These are phyloP conservation scores for Ulota crispa DNA, from an alignment of 225 moss, liverwort and hornwort genomes.

Conservation along the genomic window DNA sequence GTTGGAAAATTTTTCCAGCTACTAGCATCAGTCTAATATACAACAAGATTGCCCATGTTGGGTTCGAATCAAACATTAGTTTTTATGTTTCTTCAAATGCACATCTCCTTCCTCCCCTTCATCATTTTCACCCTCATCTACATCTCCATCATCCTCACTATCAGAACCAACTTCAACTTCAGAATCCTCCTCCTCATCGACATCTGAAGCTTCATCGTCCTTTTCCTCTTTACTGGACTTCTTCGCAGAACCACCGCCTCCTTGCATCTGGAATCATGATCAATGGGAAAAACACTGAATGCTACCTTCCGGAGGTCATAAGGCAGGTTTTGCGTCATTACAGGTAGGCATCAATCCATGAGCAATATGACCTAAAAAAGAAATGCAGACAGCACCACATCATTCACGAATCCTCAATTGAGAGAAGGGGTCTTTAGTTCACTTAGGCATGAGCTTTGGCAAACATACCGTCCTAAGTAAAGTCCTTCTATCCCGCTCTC, in stretches of 20 bases:
- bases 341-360: not conserved
- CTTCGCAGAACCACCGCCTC: conserved; percentile 35
- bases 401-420: not conserved
- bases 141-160: conserved; percentile 28
- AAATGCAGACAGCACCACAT: conserved; percentile 2
- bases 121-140: not conserved
- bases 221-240: conserved; percentile 14
- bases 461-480: conserved; percentile 49
- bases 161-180: conserved; percentile 26
- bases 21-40: not conserved
- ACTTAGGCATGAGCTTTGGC: not conserved
- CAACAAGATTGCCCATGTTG: not conserved
- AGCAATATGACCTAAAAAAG: not conserved
- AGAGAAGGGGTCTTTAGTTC: not conserved
- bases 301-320: not conserved
- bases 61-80: not conserved
- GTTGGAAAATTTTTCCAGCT: not conserved
- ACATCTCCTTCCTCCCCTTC: conserved; percentile 12
- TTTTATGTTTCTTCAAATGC: not conserved
- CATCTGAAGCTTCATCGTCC: conserved; percentile 30
- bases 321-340: not conserved
- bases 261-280: conserved; percentile 41
- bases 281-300: not conserved
- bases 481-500: conserved; percentile 61
- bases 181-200: conserved; percentile 15